Base-by-base conservation (phyloP, 768 basidiomycete genomes). In the Amanita jacksonii region DNA sequence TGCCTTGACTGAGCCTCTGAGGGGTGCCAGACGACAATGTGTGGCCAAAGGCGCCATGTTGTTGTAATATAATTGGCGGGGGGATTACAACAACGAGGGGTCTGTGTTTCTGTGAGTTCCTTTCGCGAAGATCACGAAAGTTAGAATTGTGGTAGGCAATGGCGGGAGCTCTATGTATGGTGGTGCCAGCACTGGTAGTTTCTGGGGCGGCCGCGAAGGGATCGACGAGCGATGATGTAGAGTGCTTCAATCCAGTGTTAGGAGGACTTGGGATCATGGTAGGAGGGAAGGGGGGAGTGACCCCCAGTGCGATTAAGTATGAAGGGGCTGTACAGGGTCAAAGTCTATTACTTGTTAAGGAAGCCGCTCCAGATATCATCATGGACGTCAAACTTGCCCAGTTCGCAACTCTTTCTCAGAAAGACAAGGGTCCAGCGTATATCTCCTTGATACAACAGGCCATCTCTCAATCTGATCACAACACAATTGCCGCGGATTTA, bases 371-470 rank as follows among this genome's bases (percentile, higher is more conserved):
- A 36, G 18, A 36, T 24, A n/a, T 27, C 15, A 8, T 28, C 42
- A 85, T 87, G 85, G 82, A 88, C 35, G 58, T 59, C 43, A 82
- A 74, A 59, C 72, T 90, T 31, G 58, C 74, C 1, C 78, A 83
- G 49, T 69, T 81, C 43, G 66, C 75, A 1, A 50, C 73, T 18
- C 75, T 88, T 52, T 69, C 65, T 40, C 90, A 92, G 63, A 91
- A 89, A 55, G 88, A 93, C 66, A 90, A 89, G 55, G 86, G 77
- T 0, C 69, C 80, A 6, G 83, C 79, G 4, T 89, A 82, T 54
- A 69, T 80, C 32, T 62, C 80, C 13, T 71, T 89, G 27, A 73
- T 92, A 41, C 71, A 76, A 25, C 75, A 81, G 36, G 70, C 81
- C 39, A 59, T 89, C n/a, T 58, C 79, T 6, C 67, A 73, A 38